Conservation (phyloP, 169 alveolate genomes). For the Plasmodium gonderi region DNA sequence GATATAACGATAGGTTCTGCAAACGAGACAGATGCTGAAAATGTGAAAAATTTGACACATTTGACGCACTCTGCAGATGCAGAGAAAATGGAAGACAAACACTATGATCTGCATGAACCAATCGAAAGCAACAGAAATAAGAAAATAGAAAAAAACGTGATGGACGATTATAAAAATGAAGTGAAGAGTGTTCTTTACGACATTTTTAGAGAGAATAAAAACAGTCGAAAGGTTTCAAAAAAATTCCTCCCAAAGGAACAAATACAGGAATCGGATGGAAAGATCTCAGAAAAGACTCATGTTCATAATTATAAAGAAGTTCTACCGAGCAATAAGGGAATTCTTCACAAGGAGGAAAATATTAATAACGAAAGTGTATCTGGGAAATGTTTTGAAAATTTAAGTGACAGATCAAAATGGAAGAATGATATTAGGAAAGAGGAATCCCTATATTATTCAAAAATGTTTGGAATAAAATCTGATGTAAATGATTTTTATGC, state of each 20-base stretch:
- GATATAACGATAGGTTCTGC: not conserved
- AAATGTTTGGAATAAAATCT: constrained; percentile 30
- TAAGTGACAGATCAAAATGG: constrained; percentile 51
- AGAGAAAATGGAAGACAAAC: not conserved
- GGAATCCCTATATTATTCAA: constrained; percentile 50
- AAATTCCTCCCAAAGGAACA: not conserved
- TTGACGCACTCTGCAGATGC: not conserved
- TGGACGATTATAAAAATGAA: constrained; percentile 22
- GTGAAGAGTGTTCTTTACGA: constrained; percentile 16
- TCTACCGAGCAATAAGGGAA: not conserved
- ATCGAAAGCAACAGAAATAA: not conserved
- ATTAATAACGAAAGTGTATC: not conserved
- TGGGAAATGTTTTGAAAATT: not conserved
- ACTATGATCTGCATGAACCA: too few species aligned
- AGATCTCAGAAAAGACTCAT: not conserved
- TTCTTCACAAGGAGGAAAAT: not conserved
- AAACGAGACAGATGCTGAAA: not conserved
- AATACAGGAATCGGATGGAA: not conserved
- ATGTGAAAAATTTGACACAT: not conserved
- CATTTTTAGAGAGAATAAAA: constrained; percentile 13
- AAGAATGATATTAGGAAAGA: constrained; percentile 64
- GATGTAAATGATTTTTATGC: constrained; percentile 58
- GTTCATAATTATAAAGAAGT: not conserved
- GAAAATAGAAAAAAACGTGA: not conserved
- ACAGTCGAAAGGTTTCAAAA: not conserved